Conservation (phyloP, 2,329 filamentous ascomycete genomes). For the Aotearoamyces nothofagi region DNA sequence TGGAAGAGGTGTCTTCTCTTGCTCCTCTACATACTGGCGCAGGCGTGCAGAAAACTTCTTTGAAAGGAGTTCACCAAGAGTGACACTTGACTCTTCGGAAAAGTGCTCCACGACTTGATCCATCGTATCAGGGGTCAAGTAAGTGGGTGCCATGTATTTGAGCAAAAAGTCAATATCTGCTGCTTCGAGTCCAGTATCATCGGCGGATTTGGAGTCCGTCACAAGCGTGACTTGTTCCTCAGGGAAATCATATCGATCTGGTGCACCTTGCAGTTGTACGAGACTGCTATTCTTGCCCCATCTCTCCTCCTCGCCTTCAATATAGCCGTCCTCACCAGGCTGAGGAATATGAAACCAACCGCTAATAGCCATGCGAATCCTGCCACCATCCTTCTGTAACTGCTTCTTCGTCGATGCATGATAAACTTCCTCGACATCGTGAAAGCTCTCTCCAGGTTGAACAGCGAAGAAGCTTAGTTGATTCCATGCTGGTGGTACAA, state of each 20-base stretch:
- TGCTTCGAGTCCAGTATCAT: conserved; percentile 52
- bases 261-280: conserved; percentile 83
- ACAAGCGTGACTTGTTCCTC: conserved; percentile 38
- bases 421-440: conserved; percentile 97
- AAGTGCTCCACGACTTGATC: conserved; percentile 72
- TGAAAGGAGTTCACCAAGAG: conserved; percentile 63
- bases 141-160: conserved; percentile 78
- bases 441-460: conserved; percentile 95
- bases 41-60: conserved; percentile 62
- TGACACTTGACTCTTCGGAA: conserved; percentile 68
- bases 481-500: conserved; percentile 91
- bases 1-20: conserved; percentile 36
- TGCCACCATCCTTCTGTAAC: conserved; percentile 53
- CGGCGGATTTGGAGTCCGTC: conserved; percentile 11
- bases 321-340: conserved; percentile 80
- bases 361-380: conserved; percentile 92
- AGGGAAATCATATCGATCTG: conserved; percentile 77
- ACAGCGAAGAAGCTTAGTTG: conserved; percentile 97
- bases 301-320: conserved; percentile 76
- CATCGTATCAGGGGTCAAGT: conserved; percentile 81
- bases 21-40: conserved; percentile 51
- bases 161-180: conserved; percentile 79
- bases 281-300: conserved; percentile 81
- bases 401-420: conserved; percentile 43
- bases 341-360: conserved; percentile 99